These are phyloP conservation scores for Saccharum hybrid DNA, from an alignment of 202 grass and related monocot species.

Conservation along the genomic window DNA sequence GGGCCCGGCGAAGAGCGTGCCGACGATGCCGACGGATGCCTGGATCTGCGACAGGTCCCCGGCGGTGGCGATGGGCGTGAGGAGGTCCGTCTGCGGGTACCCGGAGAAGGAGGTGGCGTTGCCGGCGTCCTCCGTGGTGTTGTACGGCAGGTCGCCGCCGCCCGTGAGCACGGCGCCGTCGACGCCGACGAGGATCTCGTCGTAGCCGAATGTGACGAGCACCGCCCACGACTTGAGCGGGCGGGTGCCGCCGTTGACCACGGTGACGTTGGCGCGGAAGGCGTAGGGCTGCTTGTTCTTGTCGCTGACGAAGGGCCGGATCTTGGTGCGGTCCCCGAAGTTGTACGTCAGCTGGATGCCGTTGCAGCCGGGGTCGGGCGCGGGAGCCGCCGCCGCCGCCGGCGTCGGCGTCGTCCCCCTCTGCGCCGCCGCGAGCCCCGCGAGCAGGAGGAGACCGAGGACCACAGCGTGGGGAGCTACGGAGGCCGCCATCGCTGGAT, in stretches of 20 bases:
- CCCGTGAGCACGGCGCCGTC: constrained; percentile 70
- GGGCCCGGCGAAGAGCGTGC: constrained; percentile 73
- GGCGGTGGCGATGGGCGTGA: constrained; percentile 83
- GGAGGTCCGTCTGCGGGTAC: constrained; percentile 74
- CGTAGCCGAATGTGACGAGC: constrained; percentile 59
- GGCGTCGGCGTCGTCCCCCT: not conserved
- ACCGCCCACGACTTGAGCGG: constrained; percentile 74
- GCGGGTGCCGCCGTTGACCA: constrained; percentile 71
- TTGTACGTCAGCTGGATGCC: constrained; percentile 71
- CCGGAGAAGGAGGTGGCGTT: constrained; percentile 86
- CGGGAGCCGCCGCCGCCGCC: constrained; percentile 45
- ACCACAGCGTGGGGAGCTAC: constrained; percentile 27
- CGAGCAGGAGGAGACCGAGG: constrained; percentile 48
- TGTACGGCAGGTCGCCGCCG: constrained; percentile 70
- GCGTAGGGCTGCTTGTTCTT: constrained; percentile 66
- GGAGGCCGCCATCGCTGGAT: constrained; percentile 54
- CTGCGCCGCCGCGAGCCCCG: constrained; percentile 50
- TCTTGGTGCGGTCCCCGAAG: constrained; percentile 44
- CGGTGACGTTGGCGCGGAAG: constrained; percentile 64
- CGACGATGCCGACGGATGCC: constrained; percentile 55
- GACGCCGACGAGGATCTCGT: constrained; percentile 75
- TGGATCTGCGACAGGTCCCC: constrained; percentile 61
- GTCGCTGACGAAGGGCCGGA: constrained; percentile 70
- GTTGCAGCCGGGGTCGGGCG: constrained; percentile 74
- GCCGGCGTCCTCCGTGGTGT: constrained; percentile 63